Evolutionary conservation across 169 alveolate species (phyloP), one percentile per base, ranked within the genome.

Genomic region (Cryptosporidium ryanae): DNA sequence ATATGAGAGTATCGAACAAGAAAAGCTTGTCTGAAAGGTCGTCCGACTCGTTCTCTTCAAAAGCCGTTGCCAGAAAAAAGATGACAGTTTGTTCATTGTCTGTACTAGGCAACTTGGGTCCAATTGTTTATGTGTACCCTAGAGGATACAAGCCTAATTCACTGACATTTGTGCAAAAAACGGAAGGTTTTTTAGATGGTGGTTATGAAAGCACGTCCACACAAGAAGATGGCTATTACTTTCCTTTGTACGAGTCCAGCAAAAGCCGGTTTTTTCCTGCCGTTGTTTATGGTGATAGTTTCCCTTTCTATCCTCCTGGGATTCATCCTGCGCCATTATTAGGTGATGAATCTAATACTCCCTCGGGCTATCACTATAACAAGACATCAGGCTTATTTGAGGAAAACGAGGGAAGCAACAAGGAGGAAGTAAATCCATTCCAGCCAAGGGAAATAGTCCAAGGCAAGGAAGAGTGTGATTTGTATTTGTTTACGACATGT

Each of bases 241-340:
- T 44, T 46, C 87, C 87, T 34, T 21, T 17, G 1, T 49, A 32
- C 7, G 46, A 76, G 7, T 25, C 55, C 3, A 44, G 18, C 21
- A 76, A 21, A 23, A 31, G 44, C 25, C 34, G 21, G n/a, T 76
- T 57, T 44, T 7, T 59, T 21, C 68, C 87, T 59, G 18, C 18
- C 13, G 29, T 15, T 38, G 61, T 63, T 27, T 76, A 76, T 59
- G 87, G 87, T 13, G 23, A 34, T 21, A 76, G 54, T 76, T 15
- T 5, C 25, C 87, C 76, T 1, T 76, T 59, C 48, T 44, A 46
- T n/a, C 87, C 87, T 2, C 66, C 54, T 10, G 87, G 87, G 32
- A 55, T 76, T 46, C 87, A 57, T 12, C 49, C 43, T 23, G 54
- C 38, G 25, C 71, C 64, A 8, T 38, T 8, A 8, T 27, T 18